phyloP scores from a whole-genome alignment of 805 yeast genomes.

The Ogataea ramenticola region DNA sequence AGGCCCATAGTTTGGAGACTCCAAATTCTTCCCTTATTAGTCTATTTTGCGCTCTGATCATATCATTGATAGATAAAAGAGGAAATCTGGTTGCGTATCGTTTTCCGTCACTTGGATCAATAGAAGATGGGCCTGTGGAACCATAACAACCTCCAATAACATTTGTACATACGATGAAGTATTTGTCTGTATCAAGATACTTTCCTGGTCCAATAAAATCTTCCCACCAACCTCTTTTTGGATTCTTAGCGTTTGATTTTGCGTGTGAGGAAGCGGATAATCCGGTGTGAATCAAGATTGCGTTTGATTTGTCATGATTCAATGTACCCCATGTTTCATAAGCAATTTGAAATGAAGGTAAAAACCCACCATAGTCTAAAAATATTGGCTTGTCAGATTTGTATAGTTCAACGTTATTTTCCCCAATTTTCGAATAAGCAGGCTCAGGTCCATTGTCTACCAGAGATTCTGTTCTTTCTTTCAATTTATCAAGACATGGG shows the following conservation, averaged over 20 bases:
- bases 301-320: conserved; percentile 57
- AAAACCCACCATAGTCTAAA: conserved; percentile 74
- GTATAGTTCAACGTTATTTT: conserved; percentile 58
- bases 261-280: conserved; percentile 93
- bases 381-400: conserved; percentile 50
- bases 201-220: conserved; percentile 80
- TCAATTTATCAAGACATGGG: conserved; percentile 80
- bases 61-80: conserved; percentile 75
- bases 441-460: conserved; percentile 81
- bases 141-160: conserved; percentile 95
- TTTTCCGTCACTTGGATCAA: conserved; percentile 58
- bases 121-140: conserved; percentile 84
- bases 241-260: conserved; percentile 63
- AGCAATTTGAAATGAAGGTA: conserved; percentile 75
- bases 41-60: conserved; percentile 83
- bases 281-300: conserved; percentile 82
- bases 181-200: conserved; percentile 74
- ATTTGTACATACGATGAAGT: conserved; percentile 81
- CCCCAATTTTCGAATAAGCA: conserved; percentile 58
- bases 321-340: conserved; percentile 89
- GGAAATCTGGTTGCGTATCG: conserved; percentile 87
- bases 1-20: conserved; percentile 60
- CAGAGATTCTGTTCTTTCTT: conserved; percentile 38
- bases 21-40: conserved; percentile 57
- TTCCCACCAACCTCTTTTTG: conserved; percentile 93